A percentile compares a stretch with the other conserved stretches of the same genome.
Conservation (phyloP, 2,329 filamentous ascomycete genomes). For the Cladorrhinum sp. region DNA sequence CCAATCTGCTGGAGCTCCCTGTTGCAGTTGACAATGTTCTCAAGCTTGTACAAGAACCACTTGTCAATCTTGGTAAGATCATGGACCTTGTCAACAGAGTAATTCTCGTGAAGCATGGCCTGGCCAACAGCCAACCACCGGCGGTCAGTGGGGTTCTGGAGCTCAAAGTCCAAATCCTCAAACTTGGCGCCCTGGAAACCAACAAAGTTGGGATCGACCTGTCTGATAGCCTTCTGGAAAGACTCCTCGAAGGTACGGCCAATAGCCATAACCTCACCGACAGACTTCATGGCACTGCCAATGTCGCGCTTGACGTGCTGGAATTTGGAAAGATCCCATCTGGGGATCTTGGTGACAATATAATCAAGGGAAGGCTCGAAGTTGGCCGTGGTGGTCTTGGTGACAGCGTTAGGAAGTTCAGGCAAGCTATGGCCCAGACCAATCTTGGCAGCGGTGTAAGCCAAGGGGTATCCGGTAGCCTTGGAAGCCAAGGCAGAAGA, state of each 20-base stretch:
- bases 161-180: slow-evolving; percentile 83
- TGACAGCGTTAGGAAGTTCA: slow-evolving; percentile 95
- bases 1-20: slow-evolving; percentile 81
- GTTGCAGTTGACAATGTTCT: slow-evolving; percentile 92
- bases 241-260: slow-evolving; percentile 98
- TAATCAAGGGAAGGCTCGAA: slow-evolving; percentile 98
- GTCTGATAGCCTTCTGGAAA: slow-evolving; percentile 97
- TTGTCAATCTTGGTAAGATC: slow-evolving; percentile 98
- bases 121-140: slow-evolving; percentile 97
- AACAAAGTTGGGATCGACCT: slow-evolving; percentile 87
- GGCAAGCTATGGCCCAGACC: slow-evolving; percentile 92
- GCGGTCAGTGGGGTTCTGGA: slow-evolving; percentile 91
- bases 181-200: slow-evolving; percentile 97
- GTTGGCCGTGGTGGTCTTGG: slow-evolving; percentile 97
- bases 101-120: slow-evolving; percentile 95
- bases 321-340: slow-evolving; percentile 98
- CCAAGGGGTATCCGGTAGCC: slow-evolving; percentile 94
- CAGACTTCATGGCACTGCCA: slow-evolving; percentile 97
- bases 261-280: slow-evolving; percentile 99
- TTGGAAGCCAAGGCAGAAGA: slow-evolving; percentile 97
- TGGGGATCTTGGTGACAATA: slow-evolving; percentile 96
- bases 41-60: slow-evolving; percentile 98
- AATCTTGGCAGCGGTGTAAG: slow-evolving; percentile 97
- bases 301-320: slow-evolving; percentile 98
- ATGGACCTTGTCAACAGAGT: slow-evolving; percentile 87